A percentile compares a stretch with the other conserved stretches of the same genome.
Evolutionary conservation across 1,139 yeast species (phyloP).

Genomic region (Nakaseomyces glabratus): DNA sequence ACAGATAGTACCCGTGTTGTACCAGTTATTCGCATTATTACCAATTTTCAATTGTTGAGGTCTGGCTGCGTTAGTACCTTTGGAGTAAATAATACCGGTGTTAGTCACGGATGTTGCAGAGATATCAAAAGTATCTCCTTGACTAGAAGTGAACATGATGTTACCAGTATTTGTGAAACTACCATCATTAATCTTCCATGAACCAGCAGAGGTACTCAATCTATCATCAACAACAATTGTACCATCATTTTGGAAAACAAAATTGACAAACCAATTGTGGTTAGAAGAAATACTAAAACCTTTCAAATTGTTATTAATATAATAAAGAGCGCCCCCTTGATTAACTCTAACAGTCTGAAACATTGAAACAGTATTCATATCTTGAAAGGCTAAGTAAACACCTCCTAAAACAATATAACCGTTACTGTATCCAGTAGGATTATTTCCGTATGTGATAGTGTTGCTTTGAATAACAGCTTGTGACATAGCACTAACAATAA

Average conservation of each 20-base stretch:
- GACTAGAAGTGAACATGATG: background rate
- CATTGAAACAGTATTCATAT: slow-evolving; percentile 1
- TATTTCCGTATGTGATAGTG: slow-evolving; percentile 1
- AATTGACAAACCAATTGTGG: background rate
- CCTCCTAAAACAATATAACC: slow-evolving; percentile 1
- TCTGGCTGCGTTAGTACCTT: background rate
- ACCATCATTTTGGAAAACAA: slow-evolving; percentile 3
- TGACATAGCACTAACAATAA: background rate
- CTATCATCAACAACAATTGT: slow-evolving; percentile 1
- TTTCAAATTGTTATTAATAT: background rate
- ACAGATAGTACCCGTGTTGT: slow-evolving; percentile 6
- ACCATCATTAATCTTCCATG: background rate
- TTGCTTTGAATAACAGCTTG: slow-evolving; percentile 3
- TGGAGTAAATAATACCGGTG: background rate
- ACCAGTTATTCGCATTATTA: background rate
- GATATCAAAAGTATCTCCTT: background rate
- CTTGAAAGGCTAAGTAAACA: slow-evolving; percentile 1
- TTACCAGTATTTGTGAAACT: background rate
- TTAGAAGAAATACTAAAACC: background rate
- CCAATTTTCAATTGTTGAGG: slow-evolving; percentile 1
- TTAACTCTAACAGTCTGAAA: background rate
- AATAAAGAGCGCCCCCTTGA: slow-evolving; percentile 2
- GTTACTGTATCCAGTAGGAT: slow-evolving; percentile 3
- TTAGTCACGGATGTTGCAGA: background rate
- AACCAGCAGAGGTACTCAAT: background rate